A percentile compares a stretch with the other conserved stretches of the same genome.
Conservation (phyloP, 1,284 basidiomycete species). For the Austroboletus novae-zelandiae region DNA sequence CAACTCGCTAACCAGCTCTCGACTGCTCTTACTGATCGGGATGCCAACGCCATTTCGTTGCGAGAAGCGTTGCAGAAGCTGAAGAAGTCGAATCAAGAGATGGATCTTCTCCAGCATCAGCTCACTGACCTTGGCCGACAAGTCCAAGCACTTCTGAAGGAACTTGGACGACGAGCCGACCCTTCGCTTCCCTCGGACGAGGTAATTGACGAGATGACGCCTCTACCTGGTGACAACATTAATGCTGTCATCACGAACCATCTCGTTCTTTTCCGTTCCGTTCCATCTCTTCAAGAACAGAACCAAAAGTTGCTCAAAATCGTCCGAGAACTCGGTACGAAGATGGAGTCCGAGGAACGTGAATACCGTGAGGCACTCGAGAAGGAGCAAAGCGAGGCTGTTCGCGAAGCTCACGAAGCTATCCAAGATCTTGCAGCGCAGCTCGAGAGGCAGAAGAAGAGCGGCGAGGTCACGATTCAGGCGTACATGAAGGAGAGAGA, state of each 20-base stretch:
- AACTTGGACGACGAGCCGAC: slow-evolving; percentile 79
- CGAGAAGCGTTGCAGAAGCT: slow-evolving; percentile 63
- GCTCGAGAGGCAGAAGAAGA: slow-evolving; percentile 67
- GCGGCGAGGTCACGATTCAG: slow-evolving; percentile 68
- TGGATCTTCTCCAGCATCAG: slow-evolving; percentile 70
- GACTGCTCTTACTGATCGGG: slow-evolving; percentile 67
- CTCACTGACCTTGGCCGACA: slow-evolving; percentile 87
- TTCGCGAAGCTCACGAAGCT: slow-evolving; percentile 84
- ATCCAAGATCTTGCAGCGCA: slow-evolving; percentile 79
- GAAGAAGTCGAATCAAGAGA: slow-evolving; percentile 63
- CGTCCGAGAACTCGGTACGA: slow-evolving; percentile 74
- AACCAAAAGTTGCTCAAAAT: slow-evolving; percentile 88
- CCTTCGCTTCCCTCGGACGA: slow-evolving; percentile 75
- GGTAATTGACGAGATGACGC: slow-evolving; percentile 55
- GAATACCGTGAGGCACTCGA: slow-evolving; percentile 64
- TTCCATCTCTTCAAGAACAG: slow-evolving; percentile 82
- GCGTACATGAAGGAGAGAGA: slow-evolving; percentile 88
- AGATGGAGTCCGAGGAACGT: slow-evolving; percentile 76
- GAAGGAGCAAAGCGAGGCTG: slow-evolving; percentile 75
- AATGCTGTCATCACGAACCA: slow-evolving; percentile 86
- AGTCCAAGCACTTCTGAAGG: slow-evolving; percentile 75
- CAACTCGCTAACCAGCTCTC: slow-evolving; percentile 81
- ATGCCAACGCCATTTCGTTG: slow-evolving; percentile 46
- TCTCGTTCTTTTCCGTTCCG: slow-evolving; percentile 84
- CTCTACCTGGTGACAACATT: slow-evolving; percentile 52